Conservation (phyloP, 2,329 filamentous ascomycete genomes). For the Xylariales sp. region DNA sequence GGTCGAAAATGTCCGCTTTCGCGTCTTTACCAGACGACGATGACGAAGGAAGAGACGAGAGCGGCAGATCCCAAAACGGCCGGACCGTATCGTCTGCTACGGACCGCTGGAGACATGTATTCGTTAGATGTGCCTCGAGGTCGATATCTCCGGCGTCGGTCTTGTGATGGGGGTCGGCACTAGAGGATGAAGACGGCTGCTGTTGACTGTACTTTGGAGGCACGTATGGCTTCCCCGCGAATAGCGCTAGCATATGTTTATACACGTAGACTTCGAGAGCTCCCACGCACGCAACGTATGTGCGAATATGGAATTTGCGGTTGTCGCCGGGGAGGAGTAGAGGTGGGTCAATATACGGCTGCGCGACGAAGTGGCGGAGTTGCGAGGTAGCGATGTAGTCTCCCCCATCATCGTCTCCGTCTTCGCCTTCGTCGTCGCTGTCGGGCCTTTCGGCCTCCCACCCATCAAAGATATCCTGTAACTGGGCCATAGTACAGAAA, state of each 20-base stretch:
- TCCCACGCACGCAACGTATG: slow-evolving; percentile 86
- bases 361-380: slow-evolving; percentile 93
- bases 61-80: slow-evolving; percentile 76
- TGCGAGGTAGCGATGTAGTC: slow-evolving; percentile 83
- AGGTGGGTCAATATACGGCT: slow-evolving; percentile 92
- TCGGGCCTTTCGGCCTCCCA: slow-evolving; percentile 82
- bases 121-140: slow-evolving; percentile 86
- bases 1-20: slow-evolving; percentile 73
- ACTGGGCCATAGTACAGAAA: slow-evolving; percentile 84
- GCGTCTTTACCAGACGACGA: slow-evolving; percentile 47
- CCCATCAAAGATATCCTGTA: slow-evolving; percentile 88
- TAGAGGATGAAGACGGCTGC: not conserved
- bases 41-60: slow-evolving; percentile 23
- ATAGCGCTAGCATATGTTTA: slow-evolving; percentile 90
- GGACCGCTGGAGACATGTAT: slow-evolving; percentile 87
- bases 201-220: slow-evolving; percentile 61
- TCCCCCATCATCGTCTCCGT: slow-evolving; percentile 52
- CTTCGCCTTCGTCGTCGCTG: slow-evolving; percentile 73
- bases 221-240: slow-evolving; percentile 79
- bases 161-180: not conserved
- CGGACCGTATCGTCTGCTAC: slow-evolving; percentile 74
- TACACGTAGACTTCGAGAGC: slow-evolving; percentile 87
- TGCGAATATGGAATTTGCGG: slow-evolving; percentile 94
- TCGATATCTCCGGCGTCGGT: slow-evolving; percentile 56
- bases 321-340: slow-evolving; percentile 74